Evolutionary conservation across 768 basidiomycete genomes (phyloP), one percentile per base, ranked within the genome.

Genomic region (Tulasnella sp.): DNA sequence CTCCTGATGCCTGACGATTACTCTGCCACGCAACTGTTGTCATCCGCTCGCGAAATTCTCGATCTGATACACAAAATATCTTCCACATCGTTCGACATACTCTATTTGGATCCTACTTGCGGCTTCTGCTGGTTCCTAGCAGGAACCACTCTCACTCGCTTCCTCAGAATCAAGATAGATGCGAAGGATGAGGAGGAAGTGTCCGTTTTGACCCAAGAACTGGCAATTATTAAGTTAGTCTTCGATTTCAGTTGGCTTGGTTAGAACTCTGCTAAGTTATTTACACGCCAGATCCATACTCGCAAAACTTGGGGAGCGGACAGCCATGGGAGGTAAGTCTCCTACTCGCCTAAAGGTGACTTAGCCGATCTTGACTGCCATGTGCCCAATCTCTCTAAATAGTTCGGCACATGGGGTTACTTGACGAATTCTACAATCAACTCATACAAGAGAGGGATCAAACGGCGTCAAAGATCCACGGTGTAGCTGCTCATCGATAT

Each of bases 361-460:
- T 14, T 1, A 5, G 18, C 31, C 20, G 16, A 11, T 42, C 54
- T 20, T n/a, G 24, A 18, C n/a, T 12, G n/a, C n/a, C n/a, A 31
- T 24, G n/a, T 37, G 9, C 20, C n/a, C 58, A 14, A 28, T n/a
- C 0, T 11, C 60, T n/a, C 28, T 20, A 11, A 73, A 40, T 37
- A 80, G 78, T 80, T 8, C 72, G 78, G 2, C 78, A 80, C 3
- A 44, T 74, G 5, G 28, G 8, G 24, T 37, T 80, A n/a, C 41
- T 80, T 16, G 78, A 80, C 20, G 72, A 72, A 40, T 18, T 75
- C 8, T 80, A 80, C 54, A 28, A 79, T 40, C 40, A 75, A 31
- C 24, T 64, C 31, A 64, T 64, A 8, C 22, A 5, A 12, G 9
- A 64, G 3, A 64, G 60, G 60, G 60, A 64, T 31, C n/a, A 31